These are phyloP conservation scores for Mycosarcoma maydis DNA, from an alignment of 1,284 basidiomycete genomes.

Conservation along the genomic window DNA sequence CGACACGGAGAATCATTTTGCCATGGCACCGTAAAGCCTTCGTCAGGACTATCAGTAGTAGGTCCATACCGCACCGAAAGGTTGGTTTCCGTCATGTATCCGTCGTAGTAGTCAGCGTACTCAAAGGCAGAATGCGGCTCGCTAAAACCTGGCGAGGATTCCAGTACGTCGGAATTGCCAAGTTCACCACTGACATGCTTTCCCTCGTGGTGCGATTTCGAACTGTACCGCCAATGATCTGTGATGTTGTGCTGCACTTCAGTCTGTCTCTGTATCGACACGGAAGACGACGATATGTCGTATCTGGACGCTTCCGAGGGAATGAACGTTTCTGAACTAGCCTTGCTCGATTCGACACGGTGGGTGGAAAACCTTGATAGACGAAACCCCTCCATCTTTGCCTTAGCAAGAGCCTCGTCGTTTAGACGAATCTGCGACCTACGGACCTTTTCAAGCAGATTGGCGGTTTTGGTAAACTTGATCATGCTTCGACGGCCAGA, in stretches of 20 bases:
- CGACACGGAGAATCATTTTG: slow-evolving; percentile 16
- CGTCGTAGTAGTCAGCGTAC: slow-evolving; percentile 26
- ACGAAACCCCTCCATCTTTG: background rate
- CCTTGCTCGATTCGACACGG: background rate
- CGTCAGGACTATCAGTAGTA: background rate
- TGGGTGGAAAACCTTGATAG: background rate
- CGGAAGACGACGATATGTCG: slow-evolving; percentile 3
- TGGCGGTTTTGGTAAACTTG: slow-evolving; percentile 18
- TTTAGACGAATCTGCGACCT: slow-evolving; percentile 30
- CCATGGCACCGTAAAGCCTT: slow-evolving; percentile 8
- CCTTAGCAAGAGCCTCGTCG: slow-evolving; percentile 21
- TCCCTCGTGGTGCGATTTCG: background rate
- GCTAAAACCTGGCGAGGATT: slow-evolving; percentile 15
- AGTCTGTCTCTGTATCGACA: too few relatives aligned
- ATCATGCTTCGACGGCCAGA: slow-evolving; percentile 5
- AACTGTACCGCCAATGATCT: slow-evolving; percentile 21
- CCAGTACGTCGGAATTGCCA: background rate
- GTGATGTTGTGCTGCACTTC: background rate
- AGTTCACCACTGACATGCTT: background rate
- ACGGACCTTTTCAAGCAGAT: slow-evolving; percentile 22
- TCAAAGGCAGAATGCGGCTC: slow-evolving; percentile 28
- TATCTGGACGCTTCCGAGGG: background rate
- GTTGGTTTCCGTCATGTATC: slow-evolving; percentile 1
- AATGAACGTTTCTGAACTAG: background rate
- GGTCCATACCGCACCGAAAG: background rate